These are phyloP conservation scores for Trametes hirsuta DNA, from an alignment of 1,284 basidiomycete species.

Conservation along the genomic window DNA sequence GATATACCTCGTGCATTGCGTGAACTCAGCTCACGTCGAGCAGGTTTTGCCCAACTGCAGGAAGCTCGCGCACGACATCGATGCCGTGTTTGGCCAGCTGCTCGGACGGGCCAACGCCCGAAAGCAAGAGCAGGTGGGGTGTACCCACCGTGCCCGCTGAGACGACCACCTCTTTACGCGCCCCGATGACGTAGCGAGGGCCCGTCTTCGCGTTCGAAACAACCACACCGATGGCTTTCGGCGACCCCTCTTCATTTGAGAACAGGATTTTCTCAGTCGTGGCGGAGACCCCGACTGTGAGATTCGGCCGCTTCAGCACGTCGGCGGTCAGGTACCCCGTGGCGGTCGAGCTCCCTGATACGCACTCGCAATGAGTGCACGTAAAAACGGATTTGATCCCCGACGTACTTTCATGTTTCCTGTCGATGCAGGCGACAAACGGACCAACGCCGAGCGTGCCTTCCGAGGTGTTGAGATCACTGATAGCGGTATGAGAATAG, in stretches of 20 bases:
- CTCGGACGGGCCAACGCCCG: constrained; percentile 47
- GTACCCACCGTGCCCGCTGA: constrained; percentile 47
- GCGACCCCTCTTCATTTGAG: constrained; percentile 10
- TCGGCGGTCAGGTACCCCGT: constrained; percentile 41
- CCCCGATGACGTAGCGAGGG: constrained; percentile 33
- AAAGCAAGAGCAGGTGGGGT: constrained; percentile 52
- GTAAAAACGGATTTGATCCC: background rate
- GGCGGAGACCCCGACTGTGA: constrained; percentile 41
- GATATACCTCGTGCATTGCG: no score
- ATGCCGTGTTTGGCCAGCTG: constrained; percentile 43
- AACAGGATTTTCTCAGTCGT: constrained; percentile 33
- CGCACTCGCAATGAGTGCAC: background rate
- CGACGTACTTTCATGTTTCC: constrained; percentile 36
- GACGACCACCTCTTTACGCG: constrained; percentile 43
- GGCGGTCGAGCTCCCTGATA: constrained; percentile 40
- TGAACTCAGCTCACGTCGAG: constrained; percentile 35
- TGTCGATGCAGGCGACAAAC: constrained; percentile 33
- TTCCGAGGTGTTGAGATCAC: constrained; percentile 36
- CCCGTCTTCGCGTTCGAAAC: constrained; percentile 23
- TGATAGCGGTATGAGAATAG: constrained; percentile 9
- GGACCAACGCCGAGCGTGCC: constrained; percentile 32
- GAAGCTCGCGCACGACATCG: constrained; percentile 40
- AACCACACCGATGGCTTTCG: constrained; percentile 36
- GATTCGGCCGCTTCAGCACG: constrained; percentile 41
- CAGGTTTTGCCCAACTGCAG: constrained; percentile 48